Conservation (phyloP, 768 basidiomycete species). For the Termitomyces sp. region DNA sequence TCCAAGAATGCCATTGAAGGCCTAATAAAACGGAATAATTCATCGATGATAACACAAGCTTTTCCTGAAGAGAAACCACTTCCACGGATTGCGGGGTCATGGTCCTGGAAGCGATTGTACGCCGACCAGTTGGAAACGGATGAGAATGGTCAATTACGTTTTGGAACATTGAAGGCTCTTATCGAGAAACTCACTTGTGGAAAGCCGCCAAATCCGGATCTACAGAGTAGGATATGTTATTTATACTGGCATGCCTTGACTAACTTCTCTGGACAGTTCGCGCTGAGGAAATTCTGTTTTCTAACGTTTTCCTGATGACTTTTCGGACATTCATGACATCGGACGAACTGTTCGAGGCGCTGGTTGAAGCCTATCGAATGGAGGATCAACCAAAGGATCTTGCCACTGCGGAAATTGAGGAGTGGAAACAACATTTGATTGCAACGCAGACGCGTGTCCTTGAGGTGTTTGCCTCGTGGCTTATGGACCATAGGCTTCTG, state of each 20-base stretch:
- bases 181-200: conserved; percentile 64
- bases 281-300: conserved; percentile 34
- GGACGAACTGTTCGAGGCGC: conserved; percentile 61
- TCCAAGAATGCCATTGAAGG: conserved; percentile 10
- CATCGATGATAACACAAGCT: conserved; percentile 35
- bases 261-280: conserved; percentile 10
- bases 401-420: conserved; percentile 46
- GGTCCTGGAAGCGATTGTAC: conserved; percentile 60
- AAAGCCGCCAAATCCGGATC: conserved; percentile 33
- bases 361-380: conserved; percentile 62
- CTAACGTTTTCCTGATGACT: conserved; percentile 75
- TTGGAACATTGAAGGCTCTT: conserved; percentile 68
- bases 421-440: conserved; percentile 65
- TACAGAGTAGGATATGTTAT: conserved; percentile 42
- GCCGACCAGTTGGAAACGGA: conserved; percentile 63
- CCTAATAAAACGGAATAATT: conserved; percentile 16
- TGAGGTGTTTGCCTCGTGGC: conserved; percentile 55
- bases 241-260: not conserved
- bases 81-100: conserved; percentile 39
- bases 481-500: conserved; percentile 56
- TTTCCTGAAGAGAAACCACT: conserved; percentile 39
- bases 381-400: conserved; percentile 45
- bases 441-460: conserved; percentile 63
- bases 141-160: conserved; percentile 60
- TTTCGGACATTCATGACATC: conserved; percentile 78